Evolutionary conservation across 148 eudicot species (phyloP), one percentile per base, ranked within the genome.

Genomic region (Salicornia ramosissima): DNA sequence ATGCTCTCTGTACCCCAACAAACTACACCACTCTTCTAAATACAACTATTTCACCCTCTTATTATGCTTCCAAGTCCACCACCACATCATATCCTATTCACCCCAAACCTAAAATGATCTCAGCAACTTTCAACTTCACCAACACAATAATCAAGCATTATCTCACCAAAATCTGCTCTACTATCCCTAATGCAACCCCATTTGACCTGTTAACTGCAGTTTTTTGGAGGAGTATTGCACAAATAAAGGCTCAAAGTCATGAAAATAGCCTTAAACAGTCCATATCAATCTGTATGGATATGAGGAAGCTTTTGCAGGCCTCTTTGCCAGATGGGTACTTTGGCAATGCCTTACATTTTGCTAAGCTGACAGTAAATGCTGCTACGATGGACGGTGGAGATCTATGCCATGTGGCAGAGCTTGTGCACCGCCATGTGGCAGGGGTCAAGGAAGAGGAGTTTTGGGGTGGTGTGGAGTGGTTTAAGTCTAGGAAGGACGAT

Each of bases 151-250:
- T 86, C 65, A 65, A 71, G 31, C 47, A 72, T 47, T 33, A 36
- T 34, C 86, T 86, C 0, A 56, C 80, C 11, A 46, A 77, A 69
- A 36, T 67, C 55, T 67, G 45, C 40, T 28, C 40, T 18, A 47
- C 25, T 9, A 36, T 76, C 55, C 85, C 81, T 7, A 45, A 80
- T 3, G 83, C 80, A 49, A 75, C 86, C 8, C 86, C 88, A 6
- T 88, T 84, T 60, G 94, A 86, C 36, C 60, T 76, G 22, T 76
- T 88, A 34, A 74, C 82, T 3, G 94, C 94, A 0, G 72, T 86
- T 59, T 86, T 86, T 74, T 84, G 90, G 90, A 54, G 73, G 1
- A 79, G 77, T 2, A 73, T 88, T 22, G 50, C 64, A 6, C 59
- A 8, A 18, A 39, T 66, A 5, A 84, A 74, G 47, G 52, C 52